phyloP scores from a whole-genome alignment of 495 filamentous ascomycete genomes.

The Trichoderma virens region DNA sequence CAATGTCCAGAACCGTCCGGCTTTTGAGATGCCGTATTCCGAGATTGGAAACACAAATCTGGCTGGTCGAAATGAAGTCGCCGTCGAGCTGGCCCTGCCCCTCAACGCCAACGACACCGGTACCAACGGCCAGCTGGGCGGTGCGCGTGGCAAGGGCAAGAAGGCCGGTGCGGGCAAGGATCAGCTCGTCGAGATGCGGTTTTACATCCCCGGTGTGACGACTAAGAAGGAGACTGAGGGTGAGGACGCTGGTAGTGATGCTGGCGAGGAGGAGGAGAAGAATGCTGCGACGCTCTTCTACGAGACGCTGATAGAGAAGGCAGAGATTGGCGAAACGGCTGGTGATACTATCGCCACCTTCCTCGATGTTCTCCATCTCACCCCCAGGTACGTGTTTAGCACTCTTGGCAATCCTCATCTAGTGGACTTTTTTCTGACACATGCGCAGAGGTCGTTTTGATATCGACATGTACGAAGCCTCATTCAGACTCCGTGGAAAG shows the following conservation, averaged over 20 bases:
- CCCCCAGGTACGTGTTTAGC: constrained; percentile 58
- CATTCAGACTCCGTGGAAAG: constrained; percentile 95
- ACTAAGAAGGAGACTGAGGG: constrained; percentile 83
- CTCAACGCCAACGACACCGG: constrained; percentile 57
- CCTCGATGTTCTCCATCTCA: constrained; percentile 93
- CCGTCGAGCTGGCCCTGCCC: constrained; percentile 82
- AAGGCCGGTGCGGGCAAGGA: constrained; percentile 84
- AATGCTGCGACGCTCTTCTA: constrained; percentile 94
- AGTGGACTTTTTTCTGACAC: constrained; percentile 23
- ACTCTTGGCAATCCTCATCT: background rate
- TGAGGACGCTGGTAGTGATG: constrained; percentile 60
- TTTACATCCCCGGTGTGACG: constrained; percentile 93
- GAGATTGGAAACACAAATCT: constrained; percentile 98
- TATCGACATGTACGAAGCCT: constrained; percentile 98
- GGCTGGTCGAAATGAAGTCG: constrained; percentile 95
- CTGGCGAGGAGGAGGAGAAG: constrained; percentile 69
- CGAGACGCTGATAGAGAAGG: constrained; percentile 95
- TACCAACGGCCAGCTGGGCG: constrained; percentile 67
- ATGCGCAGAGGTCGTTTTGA: constrained; percentile 86
- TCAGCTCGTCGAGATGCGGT: constrained; percentile 95
- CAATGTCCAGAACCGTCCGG: constrained; percentile 92
- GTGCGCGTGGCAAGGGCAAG: constrained; percentile 70
- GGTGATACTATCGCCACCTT: constrained; percentile 97
- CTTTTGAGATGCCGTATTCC: constrained; percentile 95
- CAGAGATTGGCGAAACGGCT: constrained; percentile 96